These are phyloP conservation scores for Pseudohalonectria lignicola DNA, from an alignment of 2,329 filamentous ascomycete species.

Conservation along the genomic window DNA sequence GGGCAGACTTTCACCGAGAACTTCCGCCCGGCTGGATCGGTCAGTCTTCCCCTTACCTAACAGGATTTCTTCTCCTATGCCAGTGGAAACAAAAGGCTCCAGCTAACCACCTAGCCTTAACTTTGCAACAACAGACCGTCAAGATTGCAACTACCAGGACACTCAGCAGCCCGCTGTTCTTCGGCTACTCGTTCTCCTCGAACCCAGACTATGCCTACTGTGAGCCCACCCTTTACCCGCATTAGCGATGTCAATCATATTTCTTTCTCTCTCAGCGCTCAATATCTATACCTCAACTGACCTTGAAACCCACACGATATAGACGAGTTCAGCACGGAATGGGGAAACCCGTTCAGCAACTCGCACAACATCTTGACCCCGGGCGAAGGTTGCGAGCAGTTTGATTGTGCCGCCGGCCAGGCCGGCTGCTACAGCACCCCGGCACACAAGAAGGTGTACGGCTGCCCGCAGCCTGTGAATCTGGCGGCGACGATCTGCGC, in stretches of 20 bases:
- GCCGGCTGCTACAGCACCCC: constrained; percentile 27
- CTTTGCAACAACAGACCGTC: constrained; percentile 26
- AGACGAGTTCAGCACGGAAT: constrained; percentile 27
- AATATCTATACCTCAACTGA: background rate
- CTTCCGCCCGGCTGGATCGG: constrained; percentile 22
- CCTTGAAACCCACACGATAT: constrained; percentile 5
- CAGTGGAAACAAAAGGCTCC: constrained; percentile 6
- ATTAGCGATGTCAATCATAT: no score
- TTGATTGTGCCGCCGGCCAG: constrained; percentile 24
- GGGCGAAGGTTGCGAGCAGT: constrained; percentile 23
- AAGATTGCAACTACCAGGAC: constrained; percentile 27
- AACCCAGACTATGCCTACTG: constrained; percentile 27
- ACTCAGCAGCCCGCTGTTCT: constrained; percentile 24
- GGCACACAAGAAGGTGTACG: constrained; percentile 23
- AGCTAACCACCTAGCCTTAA: background rate
- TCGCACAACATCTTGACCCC: constrained; percentile 23
- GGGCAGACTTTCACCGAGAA: constrained; percentile 23
- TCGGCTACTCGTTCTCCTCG: constrained; percentile 26
- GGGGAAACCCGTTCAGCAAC: constrained; percentile 8
- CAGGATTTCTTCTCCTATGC: constrained; percentile 3
- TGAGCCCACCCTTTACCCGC: constrained; percentile 16
- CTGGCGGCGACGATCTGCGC: constrained; percentile 19
- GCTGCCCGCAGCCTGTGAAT: constrained; percentile 27
- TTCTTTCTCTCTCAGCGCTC: constrained; percentile 1
- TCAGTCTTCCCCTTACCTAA: no score